Evolutionary conservation across 169 alveolate genomes (phyloP).

Genomic region (Plasmodium reichenowi): DNA sequence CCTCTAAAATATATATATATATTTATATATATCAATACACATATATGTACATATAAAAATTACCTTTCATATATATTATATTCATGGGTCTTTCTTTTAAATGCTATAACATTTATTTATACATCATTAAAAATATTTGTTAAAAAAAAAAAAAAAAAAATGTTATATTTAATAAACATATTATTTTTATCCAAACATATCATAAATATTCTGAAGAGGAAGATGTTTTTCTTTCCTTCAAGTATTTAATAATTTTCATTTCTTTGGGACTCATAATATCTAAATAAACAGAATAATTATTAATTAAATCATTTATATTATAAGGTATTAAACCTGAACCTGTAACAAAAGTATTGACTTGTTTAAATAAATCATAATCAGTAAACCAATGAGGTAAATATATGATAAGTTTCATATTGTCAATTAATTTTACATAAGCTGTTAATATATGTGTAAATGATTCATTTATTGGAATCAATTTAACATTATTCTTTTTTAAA

Average conservation of each 20-base stretch:
- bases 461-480: conserved; percentile 31
- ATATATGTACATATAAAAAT: too few species aligned
- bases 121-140: too few species aligned
- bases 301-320: conserved; percentile 36
- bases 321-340: conserved; percentile 26
- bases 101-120: too few species aligned
- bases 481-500: conserved; percentile 40
- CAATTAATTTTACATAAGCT: conserved; percentile 36
- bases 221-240: not conserved
- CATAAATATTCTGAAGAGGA: too few species aligned
- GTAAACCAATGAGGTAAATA: conserved; percentile 55
- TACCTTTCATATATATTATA: too few species aligned
- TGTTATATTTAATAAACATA: too few species aligned
- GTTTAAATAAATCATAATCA: conserved; percentile 31
- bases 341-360: conserved; percentile 53
- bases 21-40: too few species aligned
- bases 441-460: conserved; percentile 57
- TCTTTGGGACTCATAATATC: conserved; percentile 25
- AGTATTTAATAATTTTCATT: not conserved
- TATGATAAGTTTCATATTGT: conserved; percentile 48
- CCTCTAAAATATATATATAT: too few species aligned
- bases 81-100: too few species aligned
- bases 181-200: too few species aligned
- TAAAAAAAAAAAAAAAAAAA: too few species aligned
- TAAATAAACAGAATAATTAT: conserved; percentile 33